Percentiles rank a stretch among this genome's conserved stretches.
Evolutionary conservation across 2,329 filamentous ascomycete species (phyloP).

Genomic region (Falciphora oryzae): DNA sequence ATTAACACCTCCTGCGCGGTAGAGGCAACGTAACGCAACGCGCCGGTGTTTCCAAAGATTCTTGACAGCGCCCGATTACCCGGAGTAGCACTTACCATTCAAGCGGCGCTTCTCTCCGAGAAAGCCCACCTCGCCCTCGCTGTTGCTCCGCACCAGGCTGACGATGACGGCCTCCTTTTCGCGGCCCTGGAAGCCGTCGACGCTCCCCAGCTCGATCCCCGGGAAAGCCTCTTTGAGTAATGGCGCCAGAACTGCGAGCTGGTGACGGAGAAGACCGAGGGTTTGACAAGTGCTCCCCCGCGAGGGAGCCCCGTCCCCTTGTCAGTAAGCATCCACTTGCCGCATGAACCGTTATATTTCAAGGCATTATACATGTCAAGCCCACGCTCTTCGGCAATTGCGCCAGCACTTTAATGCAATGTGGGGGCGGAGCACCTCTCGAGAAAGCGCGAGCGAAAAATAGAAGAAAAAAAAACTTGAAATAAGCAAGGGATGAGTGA

Average conservation of each 20-base stretch:
- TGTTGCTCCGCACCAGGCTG: conserved; percentile 88
- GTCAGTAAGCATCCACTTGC: conserved; percentile 14
- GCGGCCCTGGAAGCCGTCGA: conserved; percentile 90
- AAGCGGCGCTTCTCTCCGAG: conserved; percentile 84
- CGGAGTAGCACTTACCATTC: conserved; percentile 56
- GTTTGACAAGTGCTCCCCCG: not conserved
- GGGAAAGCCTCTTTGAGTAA: conserved; percentile 73
- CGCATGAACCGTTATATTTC: conserved; percentile 15
- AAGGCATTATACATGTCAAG: not conserved
- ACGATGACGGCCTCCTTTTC: conserved; percentile 96
- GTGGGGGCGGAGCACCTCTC: too few relatives aligned
- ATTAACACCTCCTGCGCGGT: conserved; percentile 19
- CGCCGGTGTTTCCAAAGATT: not conserved
- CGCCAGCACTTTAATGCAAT: not conserved
- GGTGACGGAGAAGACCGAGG: not conserved
- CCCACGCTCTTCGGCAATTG: not conserved
- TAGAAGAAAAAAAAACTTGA: not conserved
- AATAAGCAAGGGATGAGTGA: not conserved
- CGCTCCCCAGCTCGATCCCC: conserved; percentile 88
- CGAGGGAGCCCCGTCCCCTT: not conserved
- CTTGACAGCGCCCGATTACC: not conserved
- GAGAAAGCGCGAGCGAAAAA: not conserved
- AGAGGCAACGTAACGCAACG: not conserved
- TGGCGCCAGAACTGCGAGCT: conserved; percentile 72
- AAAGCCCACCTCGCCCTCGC: conserved; percentile 84